A percentile compares a stretch with the other conserved stretches of the same genome.
phyloP scores from a whole-genome alignment of 768 basidiomycete species.

The Xerocomus potaroensis region DNA sequence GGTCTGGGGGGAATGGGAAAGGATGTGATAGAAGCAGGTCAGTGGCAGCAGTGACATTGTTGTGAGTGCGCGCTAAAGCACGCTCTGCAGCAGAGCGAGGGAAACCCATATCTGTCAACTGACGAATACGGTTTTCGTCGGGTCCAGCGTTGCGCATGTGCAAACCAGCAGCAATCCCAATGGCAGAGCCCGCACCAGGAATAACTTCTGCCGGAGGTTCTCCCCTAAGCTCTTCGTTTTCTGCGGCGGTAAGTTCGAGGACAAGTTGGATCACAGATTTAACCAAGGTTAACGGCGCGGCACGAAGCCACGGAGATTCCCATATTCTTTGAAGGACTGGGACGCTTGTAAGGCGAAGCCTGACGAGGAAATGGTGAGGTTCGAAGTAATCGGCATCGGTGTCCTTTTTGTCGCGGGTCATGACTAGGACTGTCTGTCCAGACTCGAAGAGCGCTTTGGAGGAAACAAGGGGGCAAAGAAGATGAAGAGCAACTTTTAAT shows the following conservation, averaged over 20 bases:
- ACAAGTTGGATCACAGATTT: slow-evolving; percentile 73
- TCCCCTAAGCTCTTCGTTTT: slow-evolving; percentile 67
- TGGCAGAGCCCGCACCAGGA: slow-evolving; percentile 28
- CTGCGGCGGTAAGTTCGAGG: slow-evolving; percentile 75
- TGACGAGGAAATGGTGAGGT: slow-evolving; percentile 82
- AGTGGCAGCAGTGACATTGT: slow-evolving; percentile 85
- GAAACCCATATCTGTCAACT: slow-evolving; percentile 97
- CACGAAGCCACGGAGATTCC: slow-evolving; percentile 78
- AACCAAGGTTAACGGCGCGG: slow-evolving; percentile 69
- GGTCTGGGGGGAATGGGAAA: slow-evolving; percentile 69
- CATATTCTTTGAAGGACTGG: slow-evolving; percentile 70
- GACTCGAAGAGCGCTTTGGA: slow-evolving; percentile 83
- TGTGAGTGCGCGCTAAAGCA: slow-evolving; percentile 78
- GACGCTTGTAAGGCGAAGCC: slow-evolving; percentile 63
- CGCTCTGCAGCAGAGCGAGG: slow-evolving; percentile 81
- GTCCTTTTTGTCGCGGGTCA: slow-evolving; percentile 74
- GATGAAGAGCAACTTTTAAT: slow-evolving; percentile 73
- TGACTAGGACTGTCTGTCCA: slow-evolving; percentile 68
- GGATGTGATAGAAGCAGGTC: slow-evolving; percentile 84
- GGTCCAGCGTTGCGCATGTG: slow-evolving; percentile 43
- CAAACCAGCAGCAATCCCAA: slow-evolving; percentile 30
- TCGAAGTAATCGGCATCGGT: slow-evolving; percentile 79
- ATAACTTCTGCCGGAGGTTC: slow-evolving; percentile 38
- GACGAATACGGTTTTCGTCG: slow-evolving; percentile 75
- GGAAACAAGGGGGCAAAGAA: slow-evolving; percentile 72